Evolutionary conservation across 2,329 filamentous ascomycete species (phyloP).

Genomic region (Xylariaceae sp.): DNA sequence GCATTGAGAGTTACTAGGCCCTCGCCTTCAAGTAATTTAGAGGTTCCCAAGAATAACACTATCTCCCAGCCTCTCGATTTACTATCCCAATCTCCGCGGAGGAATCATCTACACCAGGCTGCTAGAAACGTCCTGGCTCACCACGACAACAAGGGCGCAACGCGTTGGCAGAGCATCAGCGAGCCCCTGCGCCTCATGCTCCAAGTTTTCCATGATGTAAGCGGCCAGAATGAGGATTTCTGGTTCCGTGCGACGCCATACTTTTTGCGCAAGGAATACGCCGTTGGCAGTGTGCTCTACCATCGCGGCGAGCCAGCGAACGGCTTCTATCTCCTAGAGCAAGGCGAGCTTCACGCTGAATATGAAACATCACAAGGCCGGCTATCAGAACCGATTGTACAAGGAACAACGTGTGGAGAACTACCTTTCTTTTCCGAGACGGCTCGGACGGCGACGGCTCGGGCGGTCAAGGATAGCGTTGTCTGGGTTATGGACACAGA

Average conservation of each 20-base stretch:
- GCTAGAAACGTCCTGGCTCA: slow-evolving; percentile 72
- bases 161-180: slow-evolving; percentile 79
- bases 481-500: slow-evolving; percentile 75
- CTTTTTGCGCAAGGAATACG: slow-evolving; percentile 66
- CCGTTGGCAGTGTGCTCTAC: slow-evolving; percentile 71
- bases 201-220: slow-evolving; percentile 90
- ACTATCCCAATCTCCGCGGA: slow-evolving; percentile 74
- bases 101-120: slow-evolving; percentile 70
- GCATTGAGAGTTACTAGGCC: slow-evolving; percentile 46
- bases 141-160: slow-evolving; percentile 52
- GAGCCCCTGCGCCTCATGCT: slow-evolving; percentile 89
- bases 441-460: slow-evolving; percentile 77
- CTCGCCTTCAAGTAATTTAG: slow-evolving; percentile 39
- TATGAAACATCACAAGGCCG: slow-evolving; percentile 87
- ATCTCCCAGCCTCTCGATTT: slow-evolving; percentile 29
- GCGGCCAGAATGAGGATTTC: slow-evolving; percentile 84
- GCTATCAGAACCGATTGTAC: slow-evolving; percentile 87
- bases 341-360: slow-evolving; percentile 82
- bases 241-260: slow-evolving; percentile 80
- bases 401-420: slow-evolving; percentile 92
- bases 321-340: slow-evolving; percentile 87
- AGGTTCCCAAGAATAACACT: slow-evolving; percentile 40
- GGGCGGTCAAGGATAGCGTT: slow-evolving; percentile 75
- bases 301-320: slow-evolving; percentile 69
- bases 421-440: slow-evolving; percentile 95